Evolutionary conservation across 176 grass and related monocot genomes (phyloP).

Genomic region (Panicum miliaceum): DNA sequence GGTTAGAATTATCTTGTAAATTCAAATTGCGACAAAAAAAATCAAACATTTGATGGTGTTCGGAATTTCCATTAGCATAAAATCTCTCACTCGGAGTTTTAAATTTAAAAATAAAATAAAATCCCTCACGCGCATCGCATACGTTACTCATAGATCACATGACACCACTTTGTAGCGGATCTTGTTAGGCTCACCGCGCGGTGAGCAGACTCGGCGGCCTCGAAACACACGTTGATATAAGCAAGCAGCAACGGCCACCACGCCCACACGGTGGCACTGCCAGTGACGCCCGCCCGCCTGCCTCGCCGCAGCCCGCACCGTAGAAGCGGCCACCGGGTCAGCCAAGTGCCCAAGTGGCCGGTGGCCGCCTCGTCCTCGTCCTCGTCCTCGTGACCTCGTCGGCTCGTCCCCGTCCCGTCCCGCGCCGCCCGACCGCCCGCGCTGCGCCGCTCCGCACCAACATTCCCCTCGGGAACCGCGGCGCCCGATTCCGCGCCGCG

Average conservation of each 20-base stretch:
- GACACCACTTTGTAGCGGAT: no score
- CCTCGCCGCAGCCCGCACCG: not conserved
- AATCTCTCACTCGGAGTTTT: no score
- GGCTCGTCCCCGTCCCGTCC: no score
- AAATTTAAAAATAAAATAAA: no score
- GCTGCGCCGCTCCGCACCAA: slow-evolving; percentile 15
- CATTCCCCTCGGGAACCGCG: slow-evolving; percentile 27
- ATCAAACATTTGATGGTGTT: no score
- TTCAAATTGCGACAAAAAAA: not conserved
- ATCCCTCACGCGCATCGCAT: no score
- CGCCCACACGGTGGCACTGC: slow-evolving; percentile 25
- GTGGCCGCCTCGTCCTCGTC: slow-evolving; percentile 14
- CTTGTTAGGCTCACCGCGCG: not conserved
- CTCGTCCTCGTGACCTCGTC: no score
- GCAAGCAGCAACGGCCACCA: not conserved
- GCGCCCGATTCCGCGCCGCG: not conserved
- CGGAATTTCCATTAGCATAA: no score
- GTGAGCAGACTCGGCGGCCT: slow-evolving; percentile 12
- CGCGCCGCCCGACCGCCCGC: slow-evolving; percentile 25
- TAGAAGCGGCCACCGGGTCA: slow-evolving; percentile 14
- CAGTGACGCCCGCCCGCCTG: not conserved
- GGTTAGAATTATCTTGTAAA: no score
- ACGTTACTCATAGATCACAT: no score
- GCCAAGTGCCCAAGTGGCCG: slow-evolving; percentile 14
- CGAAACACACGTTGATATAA: slow-evolving; percentile 31